These are phyloP conservation scores for Cercospora beticola DNA, from an alignment of 2,329 filamentous ascomycete genomes.

Conservation along the genomic window DNA sequence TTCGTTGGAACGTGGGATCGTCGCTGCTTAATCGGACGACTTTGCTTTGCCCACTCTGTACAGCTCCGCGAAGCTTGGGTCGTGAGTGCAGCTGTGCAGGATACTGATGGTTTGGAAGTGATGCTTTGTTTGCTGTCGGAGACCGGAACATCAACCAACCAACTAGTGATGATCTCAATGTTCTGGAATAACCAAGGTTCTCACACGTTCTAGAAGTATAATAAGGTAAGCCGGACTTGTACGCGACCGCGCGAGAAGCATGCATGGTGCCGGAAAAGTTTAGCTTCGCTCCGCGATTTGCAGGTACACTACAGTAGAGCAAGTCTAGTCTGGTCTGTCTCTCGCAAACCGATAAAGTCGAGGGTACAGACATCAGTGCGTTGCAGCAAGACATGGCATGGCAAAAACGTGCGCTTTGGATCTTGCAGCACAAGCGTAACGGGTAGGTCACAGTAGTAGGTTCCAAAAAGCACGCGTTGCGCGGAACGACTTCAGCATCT, in stretches of 20 bases:
- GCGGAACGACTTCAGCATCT: background rate
- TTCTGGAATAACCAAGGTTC: background rate
- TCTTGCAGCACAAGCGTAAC: background rate
- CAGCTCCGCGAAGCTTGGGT: too few species aligned
- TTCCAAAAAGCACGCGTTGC: background rate
- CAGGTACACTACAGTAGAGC: background rate
- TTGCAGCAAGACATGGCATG: background rate
- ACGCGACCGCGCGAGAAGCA: background rate
- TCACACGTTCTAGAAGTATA: background rate
- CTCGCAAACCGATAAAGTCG: background rate
- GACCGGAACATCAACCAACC: background rate
- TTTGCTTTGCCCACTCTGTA: background rate
- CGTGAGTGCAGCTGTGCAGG: too few species aligned
- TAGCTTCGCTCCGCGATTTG: background rate
- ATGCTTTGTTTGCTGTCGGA: background rate
- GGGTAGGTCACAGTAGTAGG: background rate
- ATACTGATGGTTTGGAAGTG: too few species aligned
- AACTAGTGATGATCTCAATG: background rate
- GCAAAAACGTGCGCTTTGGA: background rate
- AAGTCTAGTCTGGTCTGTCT: background rate
- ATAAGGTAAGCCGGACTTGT: background rate
- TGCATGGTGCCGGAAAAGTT: background rate
- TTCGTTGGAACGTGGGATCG: background rate
- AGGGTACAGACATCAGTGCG: background rate
- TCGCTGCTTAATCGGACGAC: slow-evolving; percentile 7